Base-by-base conservation (phyloP, 495 filamentous ascomycete species). In the Cladorrhinum samala region DNA sequence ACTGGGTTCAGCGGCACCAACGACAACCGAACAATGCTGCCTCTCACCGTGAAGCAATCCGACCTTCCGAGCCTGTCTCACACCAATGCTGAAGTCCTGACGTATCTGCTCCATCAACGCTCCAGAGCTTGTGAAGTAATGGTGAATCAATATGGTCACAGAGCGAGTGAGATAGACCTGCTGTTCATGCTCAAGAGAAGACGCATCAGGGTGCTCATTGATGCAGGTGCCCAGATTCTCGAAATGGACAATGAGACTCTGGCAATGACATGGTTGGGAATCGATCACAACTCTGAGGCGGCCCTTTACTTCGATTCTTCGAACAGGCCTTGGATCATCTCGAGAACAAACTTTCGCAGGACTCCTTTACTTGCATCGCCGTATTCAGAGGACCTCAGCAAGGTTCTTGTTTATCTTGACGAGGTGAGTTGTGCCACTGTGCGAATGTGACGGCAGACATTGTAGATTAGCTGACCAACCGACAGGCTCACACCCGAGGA, bases 1-100 rank as follows among this genome's bases (percentile, higher is more conserved):
- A 80, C 79, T 0, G 78, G 79, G 2, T 82, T 82, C 57, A 77
- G 73, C 39, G 79, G 79, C 0, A 81, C 78, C 0, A 81, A 81
- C 41, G 77, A 82, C 54, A 73, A 69, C 43, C 62, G 72, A 16
- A 47, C 54, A 1, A 67, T 78, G 64, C 60, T 81, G 9, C 78
- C 78, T 1, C 49, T 82, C 16, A 79, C 65, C 0, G 77, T 81
- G 49, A 68, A 63, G 20, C 79, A 82, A 52, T 52, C 73, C 0
- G 77, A 82, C 53, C 76, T 82, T 0, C 65, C 66, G 0, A 53
- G 59, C 3, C 52, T 80, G 6, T 59, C 58, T 0, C 74, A 79
- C 45, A 81, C 77, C 3, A 81, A 76, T 50, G 76, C 79, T 0
- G 75, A 79, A 51, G 79, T 82, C 0, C 56, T 80, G 11, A 70